Evolutionary conservation across 306 rosid genomes (phyloP).

Genomic region (Boehmeria nivea): DNA sequence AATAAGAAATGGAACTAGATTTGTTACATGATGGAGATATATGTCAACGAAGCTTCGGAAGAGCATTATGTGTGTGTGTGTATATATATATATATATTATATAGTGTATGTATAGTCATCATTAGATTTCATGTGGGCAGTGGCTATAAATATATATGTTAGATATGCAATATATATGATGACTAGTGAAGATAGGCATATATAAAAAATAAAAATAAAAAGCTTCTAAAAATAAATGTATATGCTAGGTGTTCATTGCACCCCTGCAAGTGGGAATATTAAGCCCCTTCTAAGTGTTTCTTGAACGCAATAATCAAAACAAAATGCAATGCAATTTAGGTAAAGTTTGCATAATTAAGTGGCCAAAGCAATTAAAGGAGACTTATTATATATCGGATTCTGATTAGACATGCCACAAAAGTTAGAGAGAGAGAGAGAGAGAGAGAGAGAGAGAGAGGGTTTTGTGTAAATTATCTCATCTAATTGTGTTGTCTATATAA

Average conservation of each 20-base stretch:
- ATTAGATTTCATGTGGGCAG: conserved; percentile 39
- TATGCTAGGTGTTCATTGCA: no score
- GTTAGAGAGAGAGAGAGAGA: background rate
- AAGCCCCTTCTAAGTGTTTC: background rate
- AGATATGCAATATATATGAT: conserved; percentile 35
- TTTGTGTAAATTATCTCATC: background rate
- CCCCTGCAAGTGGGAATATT: no score
- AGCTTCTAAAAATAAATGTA: background rate
- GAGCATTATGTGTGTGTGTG: conserved; percentile 24
- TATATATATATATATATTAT: no score
- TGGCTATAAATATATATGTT: background rate
- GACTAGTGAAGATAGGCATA: no score
- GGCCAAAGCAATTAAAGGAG: conserved; percentile 12
- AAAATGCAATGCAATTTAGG: conserved; percentile 23
- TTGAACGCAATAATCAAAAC: conserved; percentile 24
- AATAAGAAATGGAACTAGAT: conserved; percentile 20
- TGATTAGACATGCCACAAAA: conserved; percentile 32
- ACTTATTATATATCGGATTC: conserved; percentile 3
- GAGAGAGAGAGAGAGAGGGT: background rate
- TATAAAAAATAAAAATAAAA: no score
- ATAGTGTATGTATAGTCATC: conserved; percentile 20
- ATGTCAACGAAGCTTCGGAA: conserved; percentile 27
- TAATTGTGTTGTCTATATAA: no score
- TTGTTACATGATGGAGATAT: conserved; percentile 16
- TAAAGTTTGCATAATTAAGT: conserved; percentile 43